These are phyloP conservation scores for Boletales sp. DNA, from an alignment of 768 basidiomycete species.

Conservation along the genomic window DNA sequence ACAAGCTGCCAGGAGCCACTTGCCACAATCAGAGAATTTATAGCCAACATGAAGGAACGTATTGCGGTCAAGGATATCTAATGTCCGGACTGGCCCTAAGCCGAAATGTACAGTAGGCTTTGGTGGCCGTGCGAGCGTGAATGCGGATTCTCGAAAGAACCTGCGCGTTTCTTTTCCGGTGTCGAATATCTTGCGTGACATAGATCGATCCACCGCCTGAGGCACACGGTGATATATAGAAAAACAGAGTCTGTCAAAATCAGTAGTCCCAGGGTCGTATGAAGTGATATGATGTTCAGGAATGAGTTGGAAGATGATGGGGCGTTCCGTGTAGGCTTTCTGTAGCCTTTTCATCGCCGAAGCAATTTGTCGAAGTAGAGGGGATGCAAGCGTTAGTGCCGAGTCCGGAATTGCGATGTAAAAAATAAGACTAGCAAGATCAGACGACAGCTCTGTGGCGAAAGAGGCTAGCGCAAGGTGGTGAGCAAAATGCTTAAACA, in stretches of 20 bases:
- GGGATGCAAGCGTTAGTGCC: constrained; percentile 61
- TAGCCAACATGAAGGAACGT: constrained; percentile 79
- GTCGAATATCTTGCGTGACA: constrained; percentile 50
- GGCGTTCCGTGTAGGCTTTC: constrained; percentile 42
- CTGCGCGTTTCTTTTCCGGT: constrained; percentile 37
- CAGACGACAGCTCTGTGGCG: constrained; percentile 38
- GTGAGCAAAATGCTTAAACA: neutral
- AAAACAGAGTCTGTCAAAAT: constrained; percentile 50
- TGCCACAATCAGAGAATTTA: constrained; percentile 56
- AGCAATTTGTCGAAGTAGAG: constrained; percentile 65
- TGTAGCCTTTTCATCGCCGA: constrained; percentile 56
- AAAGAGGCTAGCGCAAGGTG: constrained; percentile 42
- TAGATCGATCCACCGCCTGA: constrained; percentile 54
- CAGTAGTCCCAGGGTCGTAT: constrained; percentile 15
- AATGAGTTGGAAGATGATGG: constrained; percentile 68
- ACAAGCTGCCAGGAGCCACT: constrained; percentile 75
- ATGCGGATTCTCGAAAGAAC: constrained; percentile 63
- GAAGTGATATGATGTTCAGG: constrained; percentile 59
- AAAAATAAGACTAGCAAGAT: constrained; percentile 49
- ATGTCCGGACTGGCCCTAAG: constrained; percentile 37
- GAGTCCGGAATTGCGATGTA: constrained; percentile 64
- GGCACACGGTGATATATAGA: constrained; percentile 73
- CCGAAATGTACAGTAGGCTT: constrained; percentile 35
- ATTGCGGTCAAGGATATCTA: constrained; percentile 54
- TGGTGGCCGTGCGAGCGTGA: constrained; percentile 52